phyloP scores from a whole-genome alignment of 2,329 filamentous ascomycete species.

The Diaporthe citrichinensis region DNA sequence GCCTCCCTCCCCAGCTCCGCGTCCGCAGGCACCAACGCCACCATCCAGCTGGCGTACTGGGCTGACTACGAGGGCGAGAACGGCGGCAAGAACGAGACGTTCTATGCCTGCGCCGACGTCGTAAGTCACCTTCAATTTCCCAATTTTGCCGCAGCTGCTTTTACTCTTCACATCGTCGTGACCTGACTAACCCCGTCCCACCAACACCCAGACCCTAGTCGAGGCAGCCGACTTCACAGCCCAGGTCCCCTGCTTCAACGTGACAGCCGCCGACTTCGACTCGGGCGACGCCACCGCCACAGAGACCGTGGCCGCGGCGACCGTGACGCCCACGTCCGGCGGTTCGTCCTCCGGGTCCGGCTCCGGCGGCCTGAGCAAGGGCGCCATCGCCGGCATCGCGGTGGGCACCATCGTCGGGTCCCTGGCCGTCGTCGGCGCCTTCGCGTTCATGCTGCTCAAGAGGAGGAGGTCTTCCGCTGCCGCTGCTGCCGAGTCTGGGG shows the following conservation, averaged over 20 bases:
- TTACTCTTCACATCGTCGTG: neutral
- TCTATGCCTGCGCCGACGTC: constrained; percentile 56
- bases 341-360: constrained; percentile 31
- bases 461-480: constrained; percentile 29
- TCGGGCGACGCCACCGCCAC: constrained; percentile 44
- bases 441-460: constrained; percentile 49
- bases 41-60: constrained; percentile 63
- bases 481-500: neutral
- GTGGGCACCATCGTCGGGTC: constrained; percentile 53
- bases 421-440: constrained; percentile 47
- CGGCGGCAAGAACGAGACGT: constrained; percentile 52
- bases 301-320: constrained; percentile 39
- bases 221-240: constrained; percentile 48
- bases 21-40: constrained; percentile 60
- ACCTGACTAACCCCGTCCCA: neutral
- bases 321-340: constrained; percentile 21
- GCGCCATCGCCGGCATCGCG: constrained; percentile 55
- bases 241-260: constrained; percentile 55
- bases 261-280: constrained; percentile 50
- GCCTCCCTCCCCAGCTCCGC: constrained; percentile 52
- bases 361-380: constrained; percentile 49
- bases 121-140: constrained; percentile 44
- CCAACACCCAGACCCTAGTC: constrained; percentile 51
- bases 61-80: constrained; percentile 58
- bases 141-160: neutral